Evolutionary conservation across 2,329 filamentous ascomycete species (phyloP).

Genomic region (Phoma sp.): DNA sequence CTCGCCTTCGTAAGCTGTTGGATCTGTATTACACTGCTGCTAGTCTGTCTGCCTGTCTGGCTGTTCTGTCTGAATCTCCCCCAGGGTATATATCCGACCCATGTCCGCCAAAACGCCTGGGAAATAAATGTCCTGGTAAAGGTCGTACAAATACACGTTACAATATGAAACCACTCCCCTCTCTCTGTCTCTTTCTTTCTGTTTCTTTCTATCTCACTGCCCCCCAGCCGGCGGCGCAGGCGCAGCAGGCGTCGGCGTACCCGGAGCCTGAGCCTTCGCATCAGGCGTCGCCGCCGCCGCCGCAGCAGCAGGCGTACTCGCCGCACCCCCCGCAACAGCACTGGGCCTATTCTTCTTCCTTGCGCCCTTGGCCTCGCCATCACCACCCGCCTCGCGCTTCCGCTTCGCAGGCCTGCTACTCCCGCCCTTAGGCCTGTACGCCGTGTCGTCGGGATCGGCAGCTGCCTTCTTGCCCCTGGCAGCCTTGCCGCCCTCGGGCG

Average conservation of each 20-base stretch:
- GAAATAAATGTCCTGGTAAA: neutral
- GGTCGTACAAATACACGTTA: conserved; percentile 3
- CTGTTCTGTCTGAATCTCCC: neutral
- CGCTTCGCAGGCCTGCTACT: conserved; percentile 50
- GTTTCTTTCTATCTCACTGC: neutral
- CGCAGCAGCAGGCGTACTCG: neutral
- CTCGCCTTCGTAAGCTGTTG: too few species aligned
- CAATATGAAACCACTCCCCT: neutral
- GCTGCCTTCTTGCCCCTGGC: conserved; percentile 37
- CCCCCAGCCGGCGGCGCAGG: neutral
- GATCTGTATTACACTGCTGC: neutral
- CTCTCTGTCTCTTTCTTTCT: too few species aligned
- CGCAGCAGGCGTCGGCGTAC: neutral
- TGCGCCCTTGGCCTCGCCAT: conserved; percentile 32
- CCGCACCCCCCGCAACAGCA: conserved; percentile 6
- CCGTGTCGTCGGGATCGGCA: conserved; percentile 50
- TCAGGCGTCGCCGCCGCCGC: neutral
- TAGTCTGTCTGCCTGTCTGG: too few species aligned
- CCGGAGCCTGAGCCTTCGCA: neutral
- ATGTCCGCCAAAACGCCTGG: conserved; percentile 6
- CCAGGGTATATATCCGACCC: conserved; percentile 20
- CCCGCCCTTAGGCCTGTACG: conserved; percentile 57
- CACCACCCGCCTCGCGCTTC: conserved; percentile 50
- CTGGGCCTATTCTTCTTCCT: conserved; percentile 45
- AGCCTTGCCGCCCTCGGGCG: conserved; percentile 34